phyloP scores from a whole-genome alignment of 495 filamentous ascomycete genomes.

The Xylaria venustula region DNA sequence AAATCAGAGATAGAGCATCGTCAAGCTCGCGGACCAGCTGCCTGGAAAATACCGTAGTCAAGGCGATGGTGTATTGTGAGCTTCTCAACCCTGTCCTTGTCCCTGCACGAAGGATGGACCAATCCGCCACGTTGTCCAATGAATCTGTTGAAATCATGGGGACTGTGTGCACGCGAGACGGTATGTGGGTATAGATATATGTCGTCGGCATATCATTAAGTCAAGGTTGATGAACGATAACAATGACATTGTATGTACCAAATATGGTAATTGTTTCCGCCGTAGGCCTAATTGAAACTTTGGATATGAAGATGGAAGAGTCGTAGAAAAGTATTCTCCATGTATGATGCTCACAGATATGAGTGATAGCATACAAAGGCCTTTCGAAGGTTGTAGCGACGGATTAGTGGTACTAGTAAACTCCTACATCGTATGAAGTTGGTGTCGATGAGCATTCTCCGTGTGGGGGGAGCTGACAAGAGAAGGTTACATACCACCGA shows the following conservation, averaged over 20 bases:
- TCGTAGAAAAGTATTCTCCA: background rate
- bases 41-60: background rate
- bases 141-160: background rate
- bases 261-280: background rate
- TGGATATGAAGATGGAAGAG: background rate
- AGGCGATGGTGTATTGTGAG: background rate
- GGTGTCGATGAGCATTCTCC: too few relatives aligned
- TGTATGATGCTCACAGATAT: too few relatives aligned
- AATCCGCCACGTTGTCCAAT: slow-evolving; percentile 9
- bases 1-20: slow-evolving; percentile 1
- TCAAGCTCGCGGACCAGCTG: slow-evolving; percentile 4
- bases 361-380: too few relatives aligned
- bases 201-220: background rate
- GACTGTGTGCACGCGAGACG: background rate
- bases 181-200: background rate
- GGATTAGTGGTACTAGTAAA: too few relatives aligned
- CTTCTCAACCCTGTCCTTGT: background rate
- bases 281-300: background rate
- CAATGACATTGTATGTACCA: background rate
- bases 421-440: too few relatives aligned
- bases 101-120: background rate
- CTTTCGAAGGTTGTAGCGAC: too few relatives aligned
- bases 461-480: too few relatives aligned
- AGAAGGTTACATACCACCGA: too few relatives aligned
- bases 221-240: background rate